phyloP scores from a whole-genome alignment of 2,329 filamentous ascomycete species.

The Corniculantispora saksenae region DNA sequence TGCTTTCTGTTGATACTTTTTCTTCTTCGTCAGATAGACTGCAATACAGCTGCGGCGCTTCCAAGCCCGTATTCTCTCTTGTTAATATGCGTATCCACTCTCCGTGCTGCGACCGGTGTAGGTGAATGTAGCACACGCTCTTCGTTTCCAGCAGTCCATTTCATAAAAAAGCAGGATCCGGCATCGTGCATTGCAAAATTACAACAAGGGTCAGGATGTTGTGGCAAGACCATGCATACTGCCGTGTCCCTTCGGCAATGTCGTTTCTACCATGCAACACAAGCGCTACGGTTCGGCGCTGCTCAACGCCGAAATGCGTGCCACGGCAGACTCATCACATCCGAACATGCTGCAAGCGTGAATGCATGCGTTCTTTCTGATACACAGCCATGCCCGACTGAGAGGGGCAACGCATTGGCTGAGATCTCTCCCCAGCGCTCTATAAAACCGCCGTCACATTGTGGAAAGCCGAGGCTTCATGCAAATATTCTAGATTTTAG shows the following conservation, averaged over 20 bases:
- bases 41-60: background rate
- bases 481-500: background rate
- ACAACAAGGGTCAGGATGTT: background rate
- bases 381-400: too few species aligned
- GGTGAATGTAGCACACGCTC: background rate
- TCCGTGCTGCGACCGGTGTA: background rate
- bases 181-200: background rate
- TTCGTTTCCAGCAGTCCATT: background rate
- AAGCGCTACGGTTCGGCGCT: slow-evolving; percentile 7
- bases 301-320: background rate
- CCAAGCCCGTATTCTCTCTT: background rate
- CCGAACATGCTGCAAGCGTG: background rate
- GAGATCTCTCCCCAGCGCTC: too few species aligned
- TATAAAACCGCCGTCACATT: too few species aligned
- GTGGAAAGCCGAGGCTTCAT: too few species aligned
- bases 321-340: background rate
- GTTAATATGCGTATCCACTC: background rate
- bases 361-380: too few species aligned
- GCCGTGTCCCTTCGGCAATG: background rate
- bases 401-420: too few species aligned
- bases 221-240: background rate
- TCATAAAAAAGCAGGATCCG: background rate
- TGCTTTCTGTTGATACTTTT: background rate
- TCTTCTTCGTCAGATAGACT: background rate
- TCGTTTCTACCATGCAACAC: slow-evolving; percentile 1